Evolutionary conservation across 495 filamentous ascomycete species (phyloP).

Genomic region (Niebla homalea): DNA sequence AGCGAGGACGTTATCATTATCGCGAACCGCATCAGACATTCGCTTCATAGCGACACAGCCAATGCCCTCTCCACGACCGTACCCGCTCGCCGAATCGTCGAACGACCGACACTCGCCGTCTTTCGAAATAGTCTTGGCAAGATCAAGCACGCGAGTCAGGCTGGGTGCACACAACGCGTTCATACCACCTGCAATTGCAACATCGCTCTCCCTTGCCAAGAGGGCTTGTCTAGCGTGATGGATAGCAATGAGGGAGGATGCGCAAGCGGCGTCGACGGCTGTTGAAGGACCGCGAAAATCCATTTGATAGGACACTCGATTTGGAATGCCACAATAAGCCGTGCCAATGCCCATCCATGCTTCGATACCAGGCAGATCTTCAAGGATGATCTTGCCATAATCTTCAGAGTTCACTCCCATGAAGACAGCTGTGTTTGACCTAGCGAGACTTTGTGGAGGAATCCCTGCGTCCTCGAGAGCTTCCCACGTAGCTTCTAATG

Average conservation of each 20-base stretch:
- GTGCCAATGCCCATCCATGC: constrained; percentile 27
- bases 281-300: constrained; percentile 55
- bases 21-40: constrained; percentile 18
- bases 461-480: constrained; percentile 60
- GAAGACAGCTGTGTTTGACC: constrained; percentile 20
- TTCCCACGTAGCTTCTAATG: constrained; percentile 59
- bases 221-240: constrained; percentile 22
- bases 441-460: constrained; percentile 17
- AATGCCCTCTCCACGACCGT: constrained; percentile 24
- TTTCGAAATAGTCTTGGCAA: constrained; percentile 20
- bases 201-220: constrained; percentile 27
- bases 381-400: not conserved
- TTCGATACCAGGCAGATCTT: constrained; percentile 19
- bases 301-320: constrained; percentile 52
- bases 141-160: constrained; percentile 1
- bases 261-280: constrained; percentile 9
- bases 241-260: constrained; percentile 23
- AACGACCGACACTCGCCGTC: constrained; percentile 22
- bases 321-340: not conserved
- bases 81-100: constrained; percentile 24
- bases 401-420: constrained; percentile 11
- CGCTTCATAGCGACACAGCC: constrained; percentile 22
- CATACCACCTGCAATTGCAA: constrained; percentile 30
- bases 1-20: constrained; percentile 23
- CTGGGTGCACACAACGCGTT: constrained; percentile 32